Conservation (phyloP, 2,329 filamentous ascomycete species). For the Aotearoamyces nothofagi region DNA sequence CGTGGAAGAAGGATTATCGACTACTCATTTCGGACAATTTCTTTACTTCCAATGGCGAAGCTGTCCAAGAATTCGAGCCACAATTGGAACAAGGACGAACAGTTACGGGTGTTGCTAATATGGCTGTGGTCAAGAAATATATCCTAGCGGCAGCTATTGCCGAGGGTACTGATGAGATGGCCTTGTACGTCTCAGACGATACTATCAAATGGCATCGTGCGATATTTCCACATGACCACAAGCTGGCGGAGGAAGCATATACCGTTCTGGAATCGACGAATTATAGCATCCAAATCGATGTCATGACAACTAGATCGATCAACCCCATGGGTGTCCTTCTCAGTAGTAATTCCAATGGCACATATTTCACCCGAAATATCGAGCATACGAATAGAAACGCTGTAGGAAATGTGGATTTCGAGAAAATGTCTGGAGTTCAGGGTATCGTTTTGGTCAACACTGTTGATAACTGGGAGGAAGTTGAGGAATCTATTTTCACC, state of each 20-base stretch:
- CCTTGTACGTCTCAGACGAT: conserved; percentile 78
- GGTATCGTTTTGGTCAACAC: conserved; percentile 84
- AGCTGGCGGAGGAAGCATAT: conserved; percentile 70
- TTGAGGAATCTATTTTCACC: conserved; percentile 34
- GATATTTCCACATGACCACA: conserved; percentile 72
- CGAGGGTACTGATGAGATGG: conserved; percentile 73
- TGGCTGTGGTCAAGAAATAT: conserved; percentile 75
- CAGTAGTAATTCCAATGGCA: conserved; percentile 94
- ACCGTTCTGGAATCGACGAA: conserved; percentile 92
- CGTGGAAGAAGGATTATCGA: conserved; percentile 58
- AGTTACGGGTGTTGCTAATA: conserved; percentile 64
- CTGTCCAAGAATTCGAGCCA: conserved; percentile 54
- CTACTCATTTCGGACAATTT: conserved; percentile 72
- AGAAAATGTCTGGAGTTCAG: conserved; percentile 83
- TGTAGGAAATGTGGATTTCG: conserved; percentile 75
- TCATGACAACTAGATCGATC: conserved; percentile 52
- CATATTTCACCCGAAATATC: conserved; percentile 83
- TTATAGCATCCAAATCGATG: conserved; percentile 94
- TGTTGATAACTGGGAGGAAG: conserved; percentile 72
- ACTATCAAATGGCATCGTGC: conserved; percentile 79
- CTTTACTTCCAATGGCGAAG: conserved; percentile 42
- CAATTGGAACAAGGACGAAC: conserved; percentile 59
- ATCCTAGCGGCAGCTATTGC: conserved; percentile 73
- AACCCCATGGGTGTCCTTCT: conserved; percentile 76
- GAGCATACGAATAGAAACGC: conserved; percentile 80